These are phyloP conservation scores for Psilocybe azurescens DNA, from an alignment of 768 basidiomycete species.

Conservation along the genomic window DNA sequence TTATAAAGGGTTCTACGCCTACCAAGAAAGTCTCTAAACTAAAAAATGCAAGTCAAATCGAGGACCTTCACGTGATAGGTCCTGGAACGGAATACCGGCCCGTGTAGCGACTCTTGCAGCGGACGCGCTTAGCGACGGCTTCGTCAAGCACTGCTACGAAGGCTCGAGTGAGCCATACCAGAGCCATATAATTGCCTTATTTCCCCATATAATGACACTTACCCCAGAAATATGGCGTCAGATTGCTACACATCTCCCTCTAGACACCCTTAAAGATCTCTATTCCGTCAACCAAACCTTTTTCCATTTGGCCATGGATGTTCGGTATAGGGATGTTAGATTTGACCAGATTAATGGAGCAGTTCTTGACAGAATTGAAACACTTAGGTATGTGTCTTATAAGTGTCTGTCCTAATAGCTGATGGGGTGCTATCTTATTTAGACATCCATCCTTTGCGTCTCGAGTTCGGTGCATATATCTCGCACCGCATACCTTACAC, in stretches of 20 bases:
- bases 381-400: neutral
- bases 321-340: neutral
- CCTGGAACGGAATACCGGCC: too few relatives aligned
- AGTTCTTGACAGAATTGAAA: neutral
- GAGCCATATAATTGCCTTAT: too few relatives aligned
- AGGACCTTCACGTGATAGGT: too few relatives aligned
- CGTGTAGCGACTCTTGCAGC: too few relatives aligned
- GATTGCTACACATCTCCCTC: neutral
- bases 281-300: constrained; percentile 4
- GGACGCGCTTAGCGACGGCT: too few relatives aligned
- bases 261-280: neutral
- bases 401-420: neutral
- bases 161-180: too few relatives aligned
- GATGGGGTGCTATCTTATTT: neutral
- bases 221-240: constrained; percentile 9
- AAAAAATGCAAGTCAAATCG: too few relatives aligned
- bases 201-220: neutral
- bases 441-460: neutral
- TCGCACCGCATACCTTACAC: neutral
- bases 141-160: too few relatives aligned
- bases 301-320: constrained; percentile 7
- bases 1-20: too few relatives aligned
- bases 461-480: neutral
- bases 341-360: neutral
- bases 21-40: too few relatives aligned